These are phyloP conservation scores for carrot (Daucus carota) DNA, from an alignment of 129 eudicot species.

Conservation along the genomic window DH1_v3.0 NC_030382.2:54373001-54373500, in stretches of 20 bases:
- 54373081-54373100: slow-evolving; percentile 18
- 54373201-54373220: slow-evolving; percentile 51
- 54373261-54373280: background rate
- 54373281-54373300: background rate
- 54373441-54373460: no score
- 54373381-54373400: no score
- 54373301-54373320: slow-evolving; percentile 17
- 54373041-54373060: slow-evolving; percentile 40
- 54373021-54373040: slow-evolving; percentile 19
- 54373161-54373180: slow-evolving; percentile 26
- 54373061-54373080: slow-evolving; percentile 12
- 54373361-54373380: no score
- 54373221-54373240: slow-evolving; percentile 37
- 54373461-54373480: no score
- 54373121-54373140: slow-evolving; percentile 64
- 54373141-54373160: slow-evolving; percentile 31
- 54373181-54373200: slow-evolving; percentile 24
- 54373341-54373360: no score
- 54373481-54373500: no score
- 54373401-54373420: no score
- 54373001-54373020: slow-evolving; percentile 49
- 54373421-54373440: no score
- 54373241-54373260: slow-evolving; percentile 1
- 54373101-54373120: slow-evolving; percentile 35
- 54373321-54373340: no score